These are phyloP conservation scores for Reticulascus tulasneorum DNA, from an alignment of 2,329 filamentous ascomycete genomes.

Conservation along the genomic window DNA sequence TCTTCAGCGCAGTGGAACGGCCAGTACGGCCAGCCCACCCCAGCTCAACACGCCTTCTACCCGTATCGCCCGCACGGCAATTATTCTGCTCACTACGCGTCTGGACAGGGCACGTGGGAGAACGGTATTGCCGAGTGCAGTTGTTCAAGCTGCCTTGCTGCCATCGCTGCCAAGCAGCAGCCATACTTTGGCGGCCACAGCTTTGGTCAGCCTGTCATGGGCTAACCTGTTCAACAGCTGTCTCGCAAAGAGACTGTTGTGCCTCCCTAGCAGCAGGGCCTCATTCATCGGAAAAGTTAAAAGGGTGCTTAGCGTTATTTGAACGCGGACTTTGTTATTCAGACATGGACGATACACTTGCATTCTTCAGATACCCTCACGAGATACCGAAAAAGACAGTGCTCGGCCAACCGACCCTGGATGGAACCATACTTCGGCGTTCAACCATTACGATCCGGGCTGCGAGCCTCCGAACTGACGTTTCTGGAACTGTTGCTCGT, in stretches of 20 bases:
- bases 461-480: background rate
- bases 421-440: constrained; percentile 10
- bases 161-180: constrained; percentile 38
- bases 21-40: constrained; percentile 39
- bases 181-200: constrained; percentile 45
- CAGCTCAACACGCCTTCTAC: constrained; percentile 30
- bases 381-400: constrained; percentile 16
- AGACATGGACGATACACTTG: constrained; percentile 17
- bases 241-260: background rate
- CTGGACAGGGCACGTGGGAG: constrained; percentile 46
- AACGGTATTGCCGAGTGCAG: constrained; percentile 45
- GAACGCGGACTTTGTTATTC: constrained; percentile 13
- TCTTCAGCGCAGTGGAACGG: constrained; percentile 32
- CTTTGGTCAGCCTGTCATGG: constrained; percentile 54
- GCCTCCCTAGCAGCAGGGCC: constrained; percentile 5
- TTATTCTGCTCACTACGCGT: constrained; percentile 41
- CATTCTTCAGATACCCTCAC: constrained; percentile 19
- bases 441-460: constrained; percentile 13
- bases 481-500: background rate
- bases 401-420: constrained; percentile 9
- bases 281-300: constrained; percentile 15
- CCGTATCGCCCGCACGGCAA: constrained; percentile 36
- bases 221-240: constrained; percentile 27
- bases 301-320: constrained; percentile 11
- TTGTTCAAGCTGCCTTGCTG: constrained; percentile 41